Evolutionary conservation across 2,329 filamentous ascomycete species (phyloP).

Genomic region (Claviceps sp.): DNA sequence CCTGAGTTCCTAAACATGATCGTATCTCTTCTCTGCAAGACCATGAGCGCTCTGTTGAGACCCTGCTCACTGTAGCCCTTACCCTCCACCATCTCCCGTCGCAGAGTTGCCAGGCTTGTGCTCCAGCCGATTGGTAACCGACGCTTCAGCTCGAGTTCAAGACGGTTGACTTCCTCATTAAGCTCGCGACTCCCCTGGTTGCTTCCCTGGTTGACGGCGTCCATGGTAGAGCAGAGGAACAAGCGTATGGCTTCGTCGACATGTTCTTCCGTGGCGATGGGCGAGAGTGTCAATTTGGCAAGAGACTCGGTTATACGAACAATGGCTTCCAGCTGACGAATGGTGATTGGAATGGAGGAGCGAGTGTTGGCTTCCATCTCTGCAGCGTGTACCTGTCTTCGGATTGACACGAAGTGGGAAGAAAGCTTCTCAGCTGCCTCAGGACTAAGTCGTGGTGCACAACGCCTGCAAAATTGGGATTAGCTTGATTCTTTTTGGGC

Average conservation of each 20-base stretch:
- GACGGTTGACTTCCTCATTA: constrained; percentile 74
- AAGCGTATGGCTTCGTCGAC: constrained; percentile 95
- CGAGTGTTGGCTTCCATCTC: constrained; percentile 83
- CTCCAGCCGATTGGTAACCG: constrained; percentile 91
- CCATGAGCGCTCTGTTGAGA: constrained; percentile 69
- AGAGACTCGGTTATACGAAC: constrained; percentile 94
- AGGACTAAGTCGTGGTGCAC: constrained; percentile 77
- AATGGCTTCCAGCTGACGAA: constrained; percentile 93
- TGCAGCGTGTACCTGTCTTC: constrained; percentile 81
- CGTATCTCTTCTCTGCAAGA: constrained; percentile 78
- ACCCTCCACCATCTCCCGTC: constrained; percentile 81
- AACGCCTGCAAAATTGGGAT: constrained; percentile 45
- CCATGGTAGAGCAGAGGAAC: constrained; percentile 95
- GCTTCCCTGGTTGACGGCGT: constrained; percentile 83
- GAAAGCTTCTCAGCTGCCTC: constrained; percentile 93
- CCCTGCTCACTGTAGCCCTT: constrained; percentile 82
- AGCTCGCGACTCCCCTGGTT: constrained; percentile 75
- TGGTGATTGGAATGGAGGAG: constrained; percentile 91
- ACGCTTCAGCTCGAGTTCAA: constrained; percentile 80
- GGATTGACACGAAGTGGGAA: constrained; percentile 92
- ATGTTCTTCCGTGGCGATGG: constrained; percentile 77
- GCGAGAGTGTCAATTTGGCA: constrained; percentile 76
- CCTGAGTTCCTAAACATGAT: constrained; percentile 70
- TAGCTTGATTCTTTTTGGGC: constrained; percentile 12
- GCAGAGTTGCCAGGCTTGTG: constrained; percentile 73